These are phyloP conservation scores for Huntiella moniliformis DNA, from an alignment of 2,329 filamentous ascomycete species.

Conservation along the genomic window DNA sequence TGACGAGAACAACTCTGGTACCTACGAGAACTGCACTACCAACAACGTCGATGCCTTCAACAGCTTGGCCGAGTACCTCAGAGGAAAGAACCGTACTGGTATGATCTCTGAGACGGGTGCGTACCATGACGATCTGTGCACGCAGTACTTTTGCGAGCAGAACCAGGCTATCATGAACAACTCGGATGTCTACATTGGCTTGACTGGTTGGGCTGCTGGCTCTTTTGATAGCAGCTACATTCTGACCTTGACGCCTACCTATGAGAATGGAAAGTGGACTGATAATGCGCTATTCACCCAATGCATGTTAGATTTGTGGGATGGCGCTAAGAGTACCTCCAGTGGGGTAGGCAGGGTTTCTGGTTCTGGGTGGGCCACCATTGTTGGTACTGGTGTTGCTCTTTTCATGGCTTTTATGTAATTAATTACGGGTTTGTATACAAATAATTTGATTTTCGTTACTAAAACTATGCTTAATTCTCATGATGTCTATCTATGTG, in stretches of 20 bases:
- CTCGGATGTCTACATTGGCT: slow-evolving; percentile 27
- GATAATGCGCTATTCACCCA: slow-evolving; percentile 15
- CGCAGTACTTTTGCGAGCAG: slow-evolving; percentile 26
- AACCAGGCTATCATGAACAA: slow-evolving; percentile 28
- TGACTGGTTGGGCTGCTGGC: slow-evolving; percentile 28
- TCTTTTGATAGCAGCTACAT: slow-evolving; percentile 25
- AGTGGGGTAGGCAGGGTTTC: not conserved
- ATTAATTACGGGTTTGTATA: not conserved
- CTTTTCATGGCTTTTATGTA: not conserved
- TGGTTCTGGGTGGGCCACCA: not conserved
- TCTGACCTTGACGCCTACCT: slow-evolving; percentile 24
- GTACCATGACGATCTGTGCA: slow-evolving; percentile 21
- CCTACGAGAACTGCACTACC: slow-evolving; percentile 30
- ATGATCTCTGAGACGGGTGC: slow-evolving; percentile 31
- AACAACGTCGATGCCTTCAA: slow-evolving; percentile 32
- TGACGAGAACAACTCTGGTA: slow-evolving; percentile 37
- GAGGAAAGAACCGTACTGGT: slow-evolving; percentile 24
- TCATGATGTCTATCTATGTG: too few relatives aligned
- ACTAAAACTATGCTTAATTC: not conserved
- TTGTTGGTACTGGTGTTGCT: not conserved
- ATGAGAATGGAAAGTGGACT: slow-evolving; percentile 14
- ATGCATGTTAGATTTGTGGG: slow-evolving; percentile 14
- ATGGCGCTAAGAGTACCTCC: not conserved
- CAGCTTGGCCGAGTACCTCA: slow-evolving; percentile 27
- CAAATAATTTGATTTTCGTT: not conserved